phyloP scores from a whole-genome alignment of 495 filamentous ascomycete species.

The Xeromyces bisporus region DNA sequence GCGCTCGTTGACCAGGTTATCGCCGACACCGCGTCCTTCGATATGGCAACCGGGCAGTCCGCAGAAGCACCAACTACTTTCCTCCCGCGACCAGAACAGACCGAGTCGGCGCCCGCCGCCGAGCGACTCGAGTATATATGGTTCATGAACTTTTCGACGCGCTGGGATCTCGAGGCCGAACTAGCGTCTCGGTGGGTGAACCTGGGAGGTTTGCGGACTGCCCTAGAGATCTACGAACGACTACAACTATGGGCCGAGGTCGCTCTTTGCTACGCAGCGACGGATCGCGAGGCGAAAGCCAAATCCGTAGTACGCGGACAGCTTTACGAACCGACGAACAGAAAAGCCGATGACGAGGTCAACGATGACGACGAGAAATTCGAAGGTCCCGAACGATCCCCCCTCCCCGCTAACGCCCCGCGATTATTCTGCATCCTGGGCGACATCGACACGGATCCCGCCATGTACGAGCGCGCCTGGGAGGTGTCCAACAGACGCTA shows the following conservation, averaged over 20 bases:
- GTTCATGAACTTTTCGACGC: constrained; percentile 60
- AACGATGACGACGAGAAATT: constrained; percentile 45
- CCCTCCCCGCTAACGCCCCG: constrained; percentile 67
- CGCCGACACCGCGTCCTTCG: constrained; percentile 52
- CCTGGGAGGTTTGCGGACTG: constrained; percentile 72
- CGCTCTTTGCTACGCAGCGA: constrained; percentile 70
- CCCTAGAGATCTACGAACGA: constrained; percentile 89
- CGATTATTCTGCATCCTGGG: constrained; percentile 87
- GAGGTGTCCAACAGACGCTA: constrained; percentile 65
- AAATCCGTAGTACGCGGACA: constrained; percentile 54
- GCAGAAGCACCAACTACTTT: constrained; percentile 45
- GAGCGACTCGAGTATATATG: constrained; percentile 73
- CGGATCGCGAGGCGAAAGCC: constrained; percentile 73
- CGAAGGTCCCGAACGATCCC: constrained; percentile 42
- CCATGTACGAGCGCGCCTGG: constrained; percentile 76
- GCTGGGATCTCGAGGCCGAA: constrained; percentile 90
- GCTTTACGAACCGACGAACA: constrained; percentile 46
- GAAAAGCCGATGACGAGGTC: constrained; percentile 24
- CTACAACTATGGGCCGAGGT: constrained; percentile 92
- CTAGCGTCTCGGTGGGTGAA: constrained; percentile 79
- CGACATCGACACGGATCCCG: constrained; percentile 60
- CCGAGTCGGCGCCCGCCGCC: constrained; percentile 57
- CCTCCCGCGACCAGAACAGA: constrained; percentile 56
- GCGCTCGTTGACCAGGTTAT: constrained; percentile 92
- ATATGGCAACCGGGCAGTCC: constrained; percentile 11